Percentiles rank a stretch among this genome's conserved stretches.
Evolutionary conservation across 2,329 filamentous ascomycete species (phyloP).

Genomic region (Epichloe sp.): DNA sequence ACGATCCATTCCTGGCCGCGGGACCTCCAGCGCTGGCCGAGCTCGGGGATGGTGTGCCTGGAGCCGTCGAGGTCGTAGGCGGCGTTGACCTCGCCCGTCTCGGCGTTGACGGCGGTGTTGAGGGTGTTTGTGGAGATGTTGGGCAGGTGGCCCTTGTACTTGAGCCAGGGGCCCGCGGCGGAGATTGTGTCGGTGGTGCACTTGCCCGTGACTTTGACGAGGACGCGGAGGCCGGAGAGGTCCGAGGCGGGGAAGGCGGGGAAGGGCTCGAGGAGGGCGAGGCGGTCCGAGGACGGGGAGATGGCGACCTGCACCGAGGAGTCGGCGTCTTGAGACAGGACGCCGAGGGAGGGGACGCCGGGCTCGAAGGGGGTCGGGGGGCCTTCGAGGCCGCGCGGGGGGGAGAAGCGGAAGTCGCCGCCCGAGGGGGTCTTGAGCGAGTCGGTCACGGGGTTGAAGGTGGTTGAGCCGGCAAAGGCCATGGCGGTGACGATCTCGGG

Average conservation of each 20-base stretch:
- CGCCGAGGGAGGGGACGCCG: constrained; percentile 59
- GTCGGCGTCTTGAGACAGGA: constrained; percentile 60
- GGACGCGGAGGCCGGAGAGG: constrained; percentile 64
- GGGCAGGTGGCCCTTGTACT: constrained; percentile 97
- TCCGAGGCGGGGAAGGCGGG: constrained; percentile 66
- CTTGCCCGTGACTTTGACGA: constrained; percentile 94
- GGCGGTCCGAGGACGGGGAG: constrained; percentile 74
- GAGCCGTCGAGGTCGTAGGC: constrained; percentile 78
- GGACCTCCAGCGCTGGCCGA: constrained; percentile 72
- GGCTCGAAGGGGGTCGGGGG: constrained; percentile 58
- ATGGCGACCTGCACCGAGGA: constrained; percentile 60
- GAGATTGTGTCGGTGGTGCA: constrained; percentile 99
- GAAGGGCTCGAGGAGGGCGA: constrained; percentile 87
- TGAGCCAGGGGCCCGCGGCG: constrained; percentile 90
- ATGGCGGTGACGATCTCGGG: constrained; percentile 95
- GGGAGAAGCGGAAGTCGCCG: constrained; percentile 72
- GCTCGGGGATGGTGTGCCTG: constrained; percentile 68
- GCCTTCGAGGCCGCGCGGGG: constrained; percentile 56
- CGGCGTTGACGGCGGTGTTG: constrained; percentile 85
- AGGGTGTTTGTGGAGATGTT: constrained; percentile 98
- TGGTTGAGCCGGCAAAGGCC: constrained; percentile 81
- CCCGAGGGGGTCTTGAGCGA: constrained; percentile 70
- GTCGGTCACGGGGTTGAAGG: constrained; percentile 93
- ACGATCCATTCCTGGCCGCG: constrained; percentile 74
- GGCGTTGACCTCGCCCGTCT: constrained; percentile 82